Evolutionary conservation across 1,139 yeast species (phyloP).

Genomic region (Geotrichum bryndzae): DNA sequence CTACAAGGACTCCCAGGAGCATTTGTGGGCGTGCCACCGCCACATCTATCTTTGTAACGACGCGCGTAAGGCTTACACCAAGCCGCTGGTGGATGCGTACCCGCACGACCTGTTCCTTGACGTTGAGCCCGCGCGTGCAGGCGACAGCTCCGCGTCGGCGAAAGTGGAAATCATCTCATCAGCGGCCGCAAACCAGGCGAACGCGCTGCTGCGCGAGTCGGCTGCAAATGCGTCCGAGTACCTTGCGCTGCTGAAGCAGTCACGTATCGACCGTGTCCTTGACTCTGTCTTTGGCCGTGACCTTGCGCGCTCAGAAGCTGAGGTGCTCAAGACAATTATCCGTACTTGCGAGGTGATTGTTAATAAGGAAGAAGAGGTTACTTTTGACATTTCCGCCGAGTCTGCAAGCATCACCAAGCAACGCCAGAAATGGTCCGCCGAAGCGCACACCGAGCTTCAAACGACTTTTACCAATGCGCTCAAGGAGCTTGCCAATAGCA

Average conservation of each 20-base stretch:
- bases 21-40: constrained; percentile 28
- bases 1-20: constrained; percentile 31
- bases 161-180: constrained; percentile 21
- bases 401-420: constrained; percentile 23
- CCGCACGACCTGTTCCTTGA: constrained; percentile 28
- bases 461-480: constrained; percentile 19
- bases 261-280: constrained; percentile 27
- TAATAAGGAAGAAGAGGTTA: constrained; percentile 19
- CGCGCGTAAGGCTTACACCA: constrained; percentile 22
- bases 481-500: constrained; percentile 8
- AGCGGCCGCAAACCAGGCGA: constrained; percentile 27
- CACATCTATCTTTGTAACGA: constrained; percentile 26
- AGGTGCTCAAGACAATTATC: constrained; percentile 23
- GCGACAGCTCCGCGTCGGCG: constrained; percentile 8
- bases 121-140: constrained; percentile 8
- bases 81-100: constrained; percentile 19
- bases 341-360: constrained; percentile 29
- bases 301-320: constrained; percentile 3
- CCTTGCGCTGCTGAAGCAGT: constrained; percentile 23
- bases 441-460: constrained; percentile 38
- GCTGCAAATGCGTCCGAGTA: constrained; percentile 30
- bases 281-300: constrained; percentile 20
- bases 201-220: constrained; percentile 27
- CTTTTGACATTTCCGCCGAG: constrained; percentile 26
- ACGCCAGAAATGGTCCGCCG: constrained; percentile 33